Conservation (phyloP, 352 stramenopile species). For the Phytophthora pseudosyringae region DNA sequence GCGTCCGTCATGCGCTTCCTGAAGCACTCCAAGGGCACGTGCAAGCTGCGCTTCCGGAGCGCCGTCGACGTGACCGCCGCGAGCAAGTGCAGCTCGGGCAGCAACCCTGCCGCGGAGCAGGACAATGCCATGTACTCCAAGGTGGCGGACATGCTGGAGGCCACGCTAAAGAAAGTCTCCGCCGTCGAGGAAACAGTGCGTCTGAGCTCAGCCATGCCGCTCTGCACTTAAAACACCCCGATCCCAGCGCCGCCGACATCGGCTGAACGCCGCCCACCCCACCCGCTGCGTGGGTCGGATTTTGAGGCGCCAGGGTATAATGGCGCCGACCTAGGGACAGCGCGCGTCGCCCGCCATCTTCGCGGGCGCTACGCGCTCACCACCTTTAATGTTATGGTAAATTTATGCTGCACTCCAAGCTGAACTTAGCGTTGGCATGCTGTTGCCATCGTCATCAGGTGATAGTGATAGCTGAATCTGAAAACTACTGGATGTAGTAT, state of each 20-base stretch:
- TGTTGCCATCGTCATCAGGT: too few relatives aligned
- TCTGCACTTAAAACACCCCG: conserved; percentile 47
- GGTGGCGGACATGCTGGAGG: conserved; percentile 72
- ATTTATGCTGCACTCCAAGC: neutral
- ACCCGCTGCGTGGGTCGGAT: neutral
- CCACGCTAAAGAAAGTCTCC: conserved; percentile 78
- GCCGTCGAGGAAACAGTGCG: conserved; percentile 78
- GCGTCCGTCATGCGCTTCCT: conserved; percentile 78
- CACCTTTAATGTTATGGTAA: conserved; percentile 26
- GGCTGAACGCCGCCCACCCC: too few relatives aligned
- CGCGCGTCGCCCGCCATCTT: conserved; percentile 1
- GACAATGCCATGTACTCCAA: conserved; percentile 65
- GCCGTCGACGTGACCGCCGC: conserved; percentile 5
- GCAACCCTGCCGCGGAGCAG: conserved; percentile 45
- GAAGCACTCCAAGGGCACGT: conserved; percentile 80
- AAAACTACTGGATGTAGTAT: too few relatives aligned
- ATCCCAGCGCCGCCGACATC: too few relatives aligned
- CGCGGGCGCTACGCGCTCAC: neutral
- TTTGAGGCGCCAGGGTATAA: conserved; percentile 25
- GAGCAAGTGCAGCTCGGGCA: conserved; percentile 36
- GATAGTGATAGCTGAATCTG: too few relatives aligned
- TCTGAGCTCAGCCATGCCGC: conserved; percentile 77
- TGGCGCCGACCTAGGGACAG: conserved; percentile 2
- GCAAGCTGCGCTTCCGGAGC: conserved; percentile 73
- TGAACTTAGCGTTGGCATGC: too few relatives aligned